Base-by-base conservation (phyloP, 768 basidiomycete genomes). In the Leucogyrophana mollusca region DNA sequence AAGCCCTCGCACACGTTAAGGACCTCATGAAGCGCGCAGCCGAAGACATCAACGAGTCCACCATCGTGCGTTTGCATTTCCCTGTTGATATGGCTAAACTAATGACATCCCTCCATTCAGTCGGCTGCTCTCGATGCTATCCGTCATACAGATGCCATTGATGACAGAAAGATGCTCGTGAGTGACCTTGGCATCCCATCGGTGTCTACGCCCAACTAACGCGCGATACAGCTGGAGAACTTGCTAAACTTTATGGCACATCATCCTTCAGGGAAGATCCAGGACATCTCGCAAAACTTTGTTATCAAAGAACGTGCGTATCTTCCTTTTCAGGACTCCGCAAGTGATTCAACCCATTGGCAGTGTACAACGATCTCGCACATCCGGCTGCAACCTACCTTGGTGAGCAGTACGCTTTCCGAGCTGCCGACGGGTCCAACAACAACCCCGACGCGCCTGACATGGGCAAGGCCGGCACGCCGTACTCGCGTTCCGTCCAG, bases 401-500 rank as follows among this genome's bases (percentile, higher is more conserved):
- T 30, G 82, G 87, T 14, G 69, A 74, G 20, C 54, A 78, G 41
- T 83, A 80, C 52, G 74, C 80, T 2, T 91, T 77, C 72, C 81
- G 92, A 25, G 61, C 76, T 1, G 85, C 88, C 3, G 91, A 94
- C 62, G 92, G 92, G 6, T 79, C 82, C 3, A 66, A 69, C 60
- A 94, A 94, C 67, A 94, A 91, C 56, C 71, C 82, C 36, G 71
- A 74, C 44, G 60, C 72, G 30, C 90, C 90, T 2, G 71, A 82
- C 48, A 62, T 94, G 67, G 92, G 92, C 37, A 84, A 83, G 69
- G 87, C 90, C 2, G 79, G 82, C 4, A 82, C 76, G 10, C 84
- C 90, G 0, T 93, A 93, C 59, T 76, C 88, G n/a, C 80, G 90
- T 18, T 90, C 85, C 37, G 91, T 92, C 18, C 85, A 88, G 53